A percentile compares a stretch with the other conserved stretches of the same genome.
Evolutionary conservation across 192 early-diverging fungal species (phyloP).

Genomic region (Phycomyces nitens): DNA sequence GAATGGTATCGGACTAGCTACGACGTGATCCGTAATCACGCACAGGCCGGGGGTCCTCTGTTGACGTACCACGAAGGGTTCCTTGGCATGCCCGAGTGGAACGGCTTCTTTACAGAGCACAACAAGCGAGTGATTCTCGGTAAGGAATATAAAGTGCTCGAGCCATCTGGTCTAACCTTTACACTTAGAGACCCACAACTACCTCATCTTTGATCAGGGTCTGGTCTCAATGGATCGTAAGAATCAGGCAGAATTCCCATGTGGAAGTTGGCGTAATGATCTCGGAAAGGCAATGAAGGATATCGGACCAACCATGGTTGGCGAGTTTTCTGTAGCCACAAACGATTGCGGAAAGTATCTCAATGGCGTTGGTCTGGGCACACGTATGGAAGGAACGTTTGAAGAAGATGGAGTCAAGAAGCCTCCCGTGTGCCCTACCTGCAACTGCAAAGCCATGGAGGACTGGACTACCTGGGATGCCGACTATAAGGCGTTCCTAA

Average conservation of each 20-base stretch:
- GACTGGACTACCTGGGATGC: slow-evolving; percentile 45
- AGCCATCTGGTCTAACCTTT: not conserved
- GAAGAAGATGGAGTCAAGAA: slow-evolving; percentile 8
- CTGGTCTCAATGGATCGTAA: slow-evolving; percentile 27
- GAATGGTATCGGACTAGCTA: slow-evolving; percentile 43
- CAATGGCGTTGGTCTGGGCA: slow-evolving; percentile 57
- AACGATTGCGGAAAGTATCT: slow-evolving; percentile 73
- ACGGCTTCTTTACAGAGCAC: slow-evolving; percentile 33
- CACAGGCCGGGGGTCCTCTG: slow-evolving; percentile 27
- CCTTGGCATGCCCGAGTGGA: slow-evolving; percentile 32
- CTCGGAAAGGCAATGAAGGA: slow-evolving; percentile 35
- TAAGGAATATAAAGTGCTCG: slow-evolving; percentile 14
- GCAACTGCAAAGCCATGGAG: slow-evolving; percentile 47
- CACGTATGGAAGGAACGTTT: slow-evolving; percentile 61
- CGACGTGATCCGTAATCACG: slow-evolving; percentile 30
- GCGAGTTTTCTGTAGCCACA: slow-evolving; percentile 67
- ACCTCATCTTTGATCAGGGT: slow-evolving; percentile 35
- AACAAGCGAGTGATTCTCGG: slow-evolving; percentile 41
- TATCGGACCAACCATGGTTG: slow-evolving; percentile 61
- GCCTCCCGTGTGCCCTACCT: slow-evolving; percentile 36
- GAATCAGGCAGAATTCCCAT: slow-evolving; percentile 27
- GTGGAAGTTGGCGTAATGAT: slow-evolving; percentile 15
- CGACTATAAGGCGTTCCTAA: slow-evolving; percentile 45
- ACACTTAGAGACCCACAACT: not conserved
- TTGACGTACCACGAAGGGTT: slow-evolving; percentile 48